Conservation (phyloP, 177 flowering plant species). For the Vitis hybrid region DNA sequence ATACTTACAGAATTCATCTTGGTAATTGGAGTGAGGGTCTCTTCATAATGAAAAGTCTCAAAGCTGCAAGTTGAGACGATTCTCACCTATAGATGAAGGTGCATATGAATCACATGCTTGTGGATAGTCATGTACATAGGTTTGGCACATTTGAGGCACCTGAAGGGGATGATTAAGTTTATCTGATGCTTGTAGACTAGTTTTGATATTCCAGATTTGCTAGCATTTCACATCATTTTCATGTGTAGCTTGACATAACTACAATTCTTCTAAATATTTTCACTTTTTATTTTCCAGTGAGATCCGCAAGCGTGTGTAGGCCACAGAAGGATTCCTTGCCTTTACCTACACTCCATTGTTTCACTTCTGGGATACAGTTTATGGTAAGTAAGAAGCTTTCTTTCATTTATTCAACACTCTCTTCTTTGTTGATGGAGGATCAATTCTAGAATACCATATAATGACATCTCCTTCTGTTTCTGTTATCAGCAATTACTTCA, state of each 20-base stretch:
- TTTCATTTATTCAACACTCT: background rate
- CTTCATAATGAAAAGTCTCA: too few species aligned
- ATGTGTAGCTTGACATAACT: background rate
- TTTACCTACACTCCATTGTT: background rate
- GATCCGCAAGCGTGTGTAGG: background rate
- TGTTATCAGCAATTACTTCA: too few species aligned
- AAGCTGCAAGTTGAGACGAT: too few species aligned
- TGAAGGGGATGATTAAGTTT: background rate
- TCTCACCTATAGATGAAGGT: too few species aligned
- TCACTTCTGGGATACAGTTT: background rate
- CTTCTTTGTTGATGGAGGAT: background rate
- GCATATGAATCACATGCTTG: too few species aligned
- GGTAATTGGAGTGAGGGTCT: too few species aligned
- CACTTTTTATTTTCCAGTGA: conserved; percentile 1
- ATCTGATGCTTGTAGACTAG: background rate
- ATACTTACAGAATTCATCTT: too few species aligned
- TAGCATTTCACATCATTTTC: background rate
- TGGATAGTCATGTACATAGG: too few species aligned
- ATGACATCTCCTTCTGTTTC: background rate
- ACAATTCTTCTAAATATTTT: background rate
- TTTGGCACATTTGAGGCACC: too few species aligned
- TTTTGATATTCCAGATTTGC: background rate
- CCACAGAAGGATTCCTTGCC: background rate
- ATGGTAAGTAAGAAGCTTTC: background rate
- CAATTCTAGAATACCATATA: background rate